Conservation (phyloP, 257 asterid species). For the Oldenlandia corymbosa region DNA sequence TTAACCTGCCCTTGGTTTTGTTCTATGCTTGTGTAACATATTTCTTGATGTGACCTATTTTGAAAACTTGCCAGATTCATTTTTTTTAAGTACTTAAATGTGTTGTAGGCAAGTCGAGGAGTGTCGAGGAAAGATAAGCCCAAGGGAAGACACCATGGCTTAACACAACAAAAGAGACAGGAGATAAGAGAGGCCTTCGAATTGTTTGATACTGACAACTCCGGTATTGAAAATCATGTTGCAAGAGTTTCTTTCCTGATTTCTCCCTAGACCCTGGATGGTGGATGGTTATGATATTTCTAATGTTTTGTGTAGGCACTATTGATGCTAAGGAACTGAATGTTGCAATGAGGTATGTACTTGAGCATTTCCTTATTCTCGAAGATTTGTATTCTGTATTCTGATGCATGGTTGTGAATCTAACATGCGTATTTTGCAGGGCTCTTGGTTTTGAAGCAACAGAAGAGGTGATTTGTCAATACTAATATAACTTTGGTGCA, state of each 20-base stretch:
- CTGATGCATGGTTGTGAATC: neutral
- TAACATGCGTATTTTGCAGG: constrained; percentile 45
- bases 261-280: neutral
- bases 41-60: neutral
- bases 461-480: constrained; percentile 60
- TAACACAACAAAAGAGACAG: constrained; percentile 76
- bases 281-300: neutral
- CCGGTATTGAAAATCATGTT: constrained; percentile 39
- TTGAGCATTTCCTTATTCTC: constrained; percentile 8
- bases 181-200: constrained; percentile 92
- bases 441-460: constrained; percentile 97
- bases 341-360: constrained; percentile 98
- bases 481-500: neutral
- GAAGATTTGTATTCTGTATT: neutral
- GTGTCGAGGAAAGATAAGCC: constrained; percentile 59
- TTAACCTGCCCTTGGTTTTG: too few relatives aligned
- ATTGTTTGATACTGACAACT: constrained; percentile 84
- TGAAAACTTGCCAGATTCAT: neutral
- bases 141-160: constrained; percentile 66
- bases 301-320: constrained; percentile 46
- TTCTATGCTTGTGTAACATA: neutral
- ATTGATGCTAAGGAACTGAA: constrained; percentile 90
- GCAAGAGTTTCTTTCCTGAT: neutral
- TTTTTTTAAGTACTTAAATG: neutral
- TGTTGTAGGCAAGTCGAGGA: constrained; percentile 54